Evolutionary conservation across 371 early-diverging fungal genomes (phyloP).

Genomic region (Mortierella sp.): DNA sequence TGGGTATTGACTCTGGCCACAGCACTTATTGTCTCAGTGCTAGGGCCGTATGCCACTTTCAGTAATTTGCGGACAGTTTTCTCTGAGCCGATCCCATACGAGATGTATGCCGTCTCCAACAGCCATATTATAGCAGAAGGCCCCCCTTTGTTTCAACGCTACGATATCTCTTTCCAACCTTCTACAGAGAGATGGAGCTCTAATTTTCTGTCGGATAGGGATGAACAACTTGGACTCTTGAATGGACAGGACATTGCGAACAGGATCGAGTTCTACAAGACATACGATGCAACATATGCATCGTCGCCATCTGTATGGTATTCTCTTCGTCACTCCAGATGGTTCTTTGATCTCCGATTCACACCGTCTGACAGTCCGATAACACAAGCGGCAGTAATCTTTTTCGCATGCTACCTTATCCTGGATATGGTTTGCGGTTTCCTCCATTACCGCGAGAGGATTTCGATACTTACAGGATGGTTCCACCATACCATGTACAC

Average conservation of each 20-base stretch:
- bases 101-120: background rate
- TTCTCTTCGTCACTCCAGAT: slow-evolving; percentile 6
- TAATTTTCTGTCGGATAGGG: background rate
- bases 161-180: slow-evolving; percentile 12
- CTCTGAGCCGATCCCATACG: slow-evolving; percentile 15
- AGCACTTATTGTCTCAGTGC: slow-evolving; percentile 15
- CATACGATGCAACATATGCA: background rate
- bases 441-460: slow-evolving; percentile 58
- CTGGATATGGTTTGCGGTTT: slow-evolving; percentile 59
- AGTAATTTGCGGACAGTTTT: slow-evolving; percentile 9
- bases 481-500: slow-evolving; percentile 64
- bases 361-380: slow-evolving; percentile 9
- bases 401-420: slow-evolving; percentile 51
- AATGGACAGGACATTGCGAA: background rate
- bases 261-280: background rate
- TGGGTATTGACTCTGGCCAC: slow-evolving; percentile 33
- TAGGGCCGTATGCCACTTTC: slow-evolving; percentile 6
- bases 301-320: background rate
- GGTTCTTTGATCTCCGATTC: slow-evolving; percentile 22
- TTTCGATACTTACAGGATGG: slow-evolving; percentile 66
- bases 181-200: background rate
- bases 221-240: too few species aligned
- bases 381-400: slow-evolving; percentile 12
- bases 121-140: background rate
- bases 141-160: background rate